These are phyloP conservation scores for Epichloe glyceriae DNA, from an alignment of 2,329 filamentous ascomycete genomes.

Conservation along the genomic window DNA sequence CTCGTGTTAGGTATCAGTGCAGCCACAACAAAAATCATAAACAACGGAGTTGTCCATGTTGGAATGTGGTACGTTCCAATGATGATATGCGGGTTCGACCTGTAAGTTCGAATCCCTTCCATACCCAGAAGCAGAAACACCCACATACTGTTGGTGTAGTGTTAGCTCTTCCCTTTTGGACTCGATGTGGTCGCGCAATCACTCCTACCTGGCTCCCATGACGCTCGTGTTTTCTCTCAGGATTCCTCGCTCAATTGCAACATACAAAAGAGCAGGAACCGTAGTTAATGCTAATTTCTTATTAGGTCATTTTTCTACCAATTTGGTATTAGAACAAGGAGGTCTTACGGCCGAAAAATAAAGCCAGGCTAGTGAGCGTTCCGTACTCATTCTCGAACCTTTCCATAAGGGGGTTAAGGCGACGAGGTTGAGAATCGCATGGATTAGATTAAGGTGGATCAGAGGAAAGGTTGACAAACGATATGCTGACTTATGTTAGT, in stretches of 20 bases:
- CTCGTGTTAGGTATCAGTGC: constrained; percentile 72
- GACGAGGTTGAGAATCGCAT: constrained; percentile 66
- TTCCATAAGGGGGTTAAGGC: constrained; percentile 78
- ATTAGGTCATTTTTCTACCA: neutral
- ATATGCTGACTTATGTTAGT: constrained; percentile 50
- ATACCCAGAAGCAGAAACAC: constrained; percentile 76
- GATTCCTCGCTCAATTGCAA: constrained; percentile 62
- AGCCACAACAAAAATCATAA: constrained; percentile 59
- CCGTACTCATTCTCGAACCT: constrained; percentile 89
- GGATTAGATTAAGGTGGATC: constrained; percentile 70
- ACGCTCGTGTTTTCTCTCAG: constrained; percentile 60
- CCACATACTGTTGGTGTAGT: constrained; percentile 56
- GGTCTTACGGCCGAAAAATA: constrained; percentile 84
- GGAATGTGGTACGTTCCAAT: constrained; percentile 57
- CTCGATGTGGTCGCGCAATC: neutral
- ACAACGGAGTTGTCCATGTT: constrained; percentile 82
- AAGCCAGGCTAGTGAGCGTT: constrained; percentile 70
- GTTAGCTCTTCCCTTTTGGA: neutral
- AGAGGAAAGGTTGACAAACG: constrained; percentile 86
- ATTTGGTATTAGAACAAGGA: neutral
- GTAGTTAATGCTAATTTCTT: constrained; percentile 52
- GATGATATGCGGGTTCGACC: constrained; percentile 64
- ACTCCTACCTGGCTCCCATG: constrained; percentile 64
- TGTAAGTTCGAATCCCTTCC: constrained; percentile 77
- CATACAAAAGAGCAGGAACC: constrained; percentile 70